phyloP scores from a whole-genome alignment of 2,329 filamentous ascomycete genomes.

The Seiridium unicorne region DNA sequence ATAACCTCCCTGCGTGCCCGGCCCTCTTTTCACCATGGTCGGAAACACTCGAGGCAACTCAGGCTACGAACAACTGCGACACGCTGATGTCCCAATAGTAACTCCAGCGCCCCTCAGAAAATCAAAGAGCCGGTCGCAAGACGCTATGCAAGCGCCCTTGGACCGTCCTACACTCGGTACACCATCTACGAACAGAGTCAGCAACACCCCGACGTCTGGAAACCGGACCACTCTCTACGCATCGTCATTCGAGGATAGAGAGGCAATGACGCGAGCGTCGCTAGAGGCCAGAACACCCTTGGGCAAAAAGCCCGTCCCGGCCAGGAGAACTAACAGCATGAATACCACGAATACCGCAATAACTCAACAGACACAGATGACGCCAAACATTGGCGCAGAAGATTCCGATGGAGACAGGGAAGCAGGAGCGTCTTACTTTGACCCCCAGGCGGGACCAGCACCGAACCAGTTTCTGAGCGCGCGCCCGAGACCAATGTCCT shows the following conservation, averaged over 20 bases:
- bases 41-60: not conserved
- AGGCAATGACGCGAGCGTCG: not conserved
- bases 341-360: not conserved
- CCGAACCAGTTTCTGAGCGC: conserved; percentile 9
- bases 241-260: conserved; percentile 1
- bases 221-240: not conserved
- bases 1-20: not conserved
- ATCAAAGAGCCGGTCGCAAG: not conserved
- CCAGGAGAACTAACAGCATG: conserved; percentile 2
- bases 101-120: not conserved
- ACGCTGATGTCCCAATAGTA: not conserved
- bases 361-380: not conserved
- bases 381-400: not conserved
- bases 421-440: not conserved
- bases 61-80: conserved; percentile 1
- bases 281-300: not conserved
- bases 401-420: conserved; percentile 1
- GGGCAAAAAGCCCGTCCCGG: not conserved
- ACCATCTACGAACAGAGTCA: not conserved
- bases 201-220: not conserved
- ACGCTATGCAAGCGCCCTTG: not conserved
- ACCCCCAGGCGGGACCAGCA: not conserved
- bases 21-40: not conserved
- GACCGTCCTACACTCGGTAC: not conserved
- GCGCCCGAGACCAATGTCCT: conserved; percentile 13